Percentiles rank a stretch among this genome's conserved stretches.
Conservation (phyloP, 352 stramenopile genomes). For the Pythium dissotocum region DNA sequence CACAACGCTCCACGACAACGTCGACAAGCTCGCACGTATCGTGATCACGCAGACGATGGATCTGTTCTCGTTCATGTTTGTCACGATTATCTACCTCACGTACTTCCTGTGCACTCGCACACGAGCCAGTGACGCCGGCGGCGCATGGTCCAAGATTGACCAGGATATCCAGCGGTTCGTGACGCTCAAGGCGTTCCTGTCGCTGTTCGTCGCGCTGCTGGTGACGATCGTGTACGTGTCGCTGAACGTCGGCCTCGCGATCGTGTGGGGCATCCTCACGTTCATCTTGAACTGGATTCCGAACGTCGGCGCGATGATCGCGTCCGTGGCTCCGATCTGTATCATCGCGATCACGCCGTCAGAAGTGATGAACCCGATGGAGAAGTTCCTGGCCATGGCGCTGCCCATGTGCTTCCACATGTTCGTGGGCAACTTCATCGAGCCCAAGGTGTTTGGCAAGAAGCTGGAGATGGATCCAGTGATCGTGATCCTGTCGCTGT, state of each 20-base stretch:
- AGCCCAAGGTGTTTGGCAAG: slow-evolving; percentile 85
- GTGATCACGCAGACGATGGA: slow-evolving; percentile 89
- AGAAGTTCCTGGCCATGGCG: slow-evolving; percentile 86
- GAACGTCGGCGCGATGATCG: slow-evolving; percentile 89
- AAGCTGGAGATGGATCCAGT: slow-evolving; percentile 88
- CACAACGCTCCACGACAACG: slow-evolving; percentile 88
- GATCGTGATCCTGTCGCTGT: slow-evolving; percentile 86
- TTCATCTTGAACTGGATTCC: slow-evolving; percentile 91
- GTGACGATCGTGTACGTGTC: slow-evolving; percentile 90
- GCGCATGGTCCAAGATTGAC: slow-evolving; percentile 89
- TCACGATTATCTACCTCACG: slow-evolving; percentile 88
- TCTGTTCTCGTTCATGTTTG: slow-evolving; percentile 88
- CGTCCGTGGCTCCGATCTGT: slow-evolving; percentile 74
- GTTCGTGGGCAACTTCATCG: slow-evolving; percentile 89
- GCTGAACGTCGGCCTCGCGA: slow-evolving; percentile 84
- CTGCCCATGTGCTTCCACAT: slow-evolving; percentile 89
- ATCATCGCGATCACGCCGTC: slow-evolving; percentile 88
- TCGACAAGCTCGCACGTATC: slow-evolving; percentile 84
- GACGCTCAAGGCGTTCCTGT: slow-evolving; percentile 88
- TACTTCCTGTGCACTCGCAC: slow-evolving; percentile 89
- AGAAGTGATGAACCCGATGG: slow-evolving; percentile 87
- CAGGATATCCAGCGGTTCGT: slow-evolving; percentile 89
- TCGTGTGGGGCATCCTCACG: slow-evolving; percentile 88
- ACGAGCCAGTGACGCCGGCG: slow-evolving; percentile 78
- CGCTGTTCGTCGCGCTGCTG: slow-evolving; percentile 83